Percentiles rank a stretch among this genome's conserved stretches.
These are phyloP conservation scores for Stenogyne calaminthoides DNA, from an alignment of 305 asterid species.

Conservation along the genomic window DNA sequence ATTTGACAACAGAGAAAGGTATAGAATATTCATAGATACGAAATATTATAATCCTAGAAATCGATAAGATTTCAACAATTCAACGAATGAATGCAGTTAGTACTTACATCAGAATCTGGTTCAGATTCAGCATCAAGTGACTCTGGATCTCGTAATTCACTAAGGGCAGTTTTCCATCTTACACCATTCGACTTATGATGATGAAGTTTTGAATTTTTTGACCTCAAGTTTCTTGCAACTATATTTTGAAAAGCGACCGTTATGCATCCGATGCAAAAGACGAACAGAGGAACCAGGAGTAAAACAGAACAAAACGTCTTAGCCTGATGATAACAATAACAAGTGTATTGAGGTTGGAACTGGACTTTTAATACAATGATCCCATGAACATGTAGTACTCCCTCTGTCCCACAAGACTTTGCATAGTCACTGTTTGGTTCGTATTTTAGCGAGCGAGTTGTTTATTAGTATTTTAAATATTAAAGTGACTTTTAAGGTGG, in stretches of 20 bases:
- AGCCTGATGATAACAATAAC: constrained; percentile 49
- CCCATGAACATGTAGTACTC: not conserved
- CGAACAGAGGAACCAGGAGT: constrained; percentile 62
- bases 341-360: not conserved
- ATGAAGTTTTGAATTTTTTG: constrained; percentile 25
- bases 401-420: too few species aligned
- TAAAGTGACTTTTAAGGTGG: too few species aligned
- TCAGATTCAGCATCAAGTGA: constrained; percentile 34
- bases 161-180: constrained; percentile 64
- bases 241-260: constrained; percentile 37
- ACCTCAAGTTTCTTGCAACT: constrained; percentile 34
- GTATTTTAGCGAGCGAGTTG: too few species aligned
- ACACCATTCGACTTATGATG: constrained; percentile 33
- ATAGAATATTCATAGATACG: too few species aligned
- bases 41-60: not conserved
- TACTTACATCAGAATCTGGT: constrained; percentile 53
- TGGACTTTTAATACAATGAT: constrained; percentile 10
- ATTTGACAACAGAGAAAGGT: too few species aligned
- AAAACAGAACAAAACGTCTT: constrained; percentile 52
- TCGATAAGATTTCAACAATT: not conserved
- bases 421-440: too few species aligned
- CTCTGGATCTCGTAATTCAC: constrained; percentile 54
- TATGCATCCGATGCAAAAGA: constrained; percentile 66
- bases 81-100: not conserved
- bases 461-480: too few species aligned